Evolutionary conservation across 2,329 filamentous ascomycete species (phyloP), one percentile per base, ranked within the genome.

Genomic region (Fusarium humuli): DNA sequence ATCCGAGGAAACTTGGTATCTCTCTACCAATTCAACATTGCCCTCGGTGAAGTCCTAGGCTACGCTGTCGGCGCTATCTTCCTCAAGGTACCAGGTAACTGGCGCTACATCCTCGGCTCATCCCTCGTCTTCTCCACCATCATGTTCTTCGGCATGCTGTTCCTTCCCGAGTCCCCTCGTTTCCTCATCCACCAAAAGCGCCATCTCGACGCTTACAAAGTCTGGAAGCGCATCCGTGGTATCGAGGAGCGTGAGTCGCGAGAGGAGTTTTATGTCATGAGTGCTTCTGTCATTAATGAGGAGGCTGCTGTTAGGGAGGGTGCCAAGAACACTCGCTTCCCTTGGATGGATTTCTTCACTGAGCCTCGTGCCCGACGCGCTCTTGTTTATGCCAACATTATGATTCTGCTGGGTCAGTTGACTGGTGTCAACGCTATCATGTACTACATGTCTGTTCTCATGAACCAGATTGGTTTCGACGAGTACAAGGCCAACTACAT

Each of bases 11-110:
- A 93, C 77, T 80, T 93, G 52, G 91, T 93, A 2, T 92, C 90
- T 0, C 82, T 93, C 0, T 93, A 93, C 77, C 91, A 93, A 76
- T 88, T 93, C 79, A 92, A 91, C 79, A 93, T 93, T 73, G 91
- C 91, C 0, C 83, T 93, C 0, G 91, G 91, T 29, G 91, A 93
- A 72, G 91, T 93, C 4, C 82, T 93, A 2, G 91, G 91, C 4
- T 93, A 93, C 65, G 91, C 89, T 7, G 86, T 93, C 2, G 91
- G 89, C 0, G 91, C 91, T 48, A 92, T 93, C 60, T 93, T 93
- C 78, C 82, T 92, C 66, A 85, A 83, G n/a, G 89, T 93, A 4
- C 79, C 81, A 0, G 91, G 91, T 18, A 90, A 90, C 81, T 93
- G 91, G 91, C 85, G 91, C 40, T 92, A 88, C 77, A 93, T 93